Conservation (phyloP, 352 stramenopile species). For the Pythium sukuiense region DNA sequence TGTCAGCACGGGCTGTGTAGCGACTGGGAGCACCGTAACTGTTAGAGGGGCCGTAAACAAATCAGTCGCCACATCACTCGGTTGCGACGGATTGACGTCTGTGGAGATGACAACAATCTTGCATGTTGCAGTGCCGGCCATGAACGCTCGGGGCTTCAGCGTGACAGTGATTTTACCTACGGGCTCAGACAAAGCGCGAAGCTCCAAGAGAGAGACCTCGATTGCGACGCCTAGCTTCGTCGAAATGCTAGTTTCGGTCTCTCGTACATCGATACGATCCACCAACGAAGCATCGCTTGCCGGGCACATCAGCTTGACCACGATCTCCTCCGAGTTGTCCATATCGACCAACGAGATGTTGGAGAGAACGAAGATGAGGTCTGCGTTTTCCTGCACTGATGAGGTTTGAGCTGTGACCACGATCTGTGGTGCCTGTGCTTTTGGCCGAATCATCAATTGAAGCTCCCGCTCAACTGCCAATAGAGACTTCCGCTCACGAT, state of each 20-base stretch:
- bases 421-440: slow-evolving; percentile 16
- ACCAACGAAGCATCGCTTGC: not conserved
- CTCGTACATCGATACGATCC: slow-evolving; percentile 1
- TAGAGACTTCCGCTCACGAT: slow-evolving; percentile 25
- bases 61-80: slow-evolving; percentile 9
- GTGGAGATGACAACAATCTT: slow-evolving; percentile 1
- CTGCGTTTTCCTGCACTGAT: slow-evolving; percentile 15
- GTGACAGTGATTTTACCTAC: not conserved
- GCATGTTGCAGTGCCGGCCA: slow-evolving; percentile 10
- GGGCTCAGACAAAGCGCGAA: slow-evolving; percentile 1
- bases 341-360: slow-evolving; percentile 20
- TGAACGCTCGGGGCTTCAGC: slow-evolving; percentile 9
- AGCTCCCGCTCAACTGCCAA: slow-evolving; percentile 13
- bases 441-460: slow-evolving; percentile 13
- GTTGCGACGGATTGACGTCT: slow-evolving; percentile 10
- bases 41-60: not conserved
- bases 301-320: slow-evolving; percentile 7
- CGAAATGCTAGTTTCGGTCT: not conserved
- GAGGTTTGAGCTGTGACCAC: not conserved
- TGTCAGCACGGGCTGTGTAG: slow-evolving; percentile 15
- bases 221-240: not conserved
- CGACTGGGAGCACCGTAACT: slow-evolving; percentile 9
- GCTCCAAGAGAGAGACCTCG: slow-evolving; percentile 4
- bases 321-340: slow-evolving; percentile 13
- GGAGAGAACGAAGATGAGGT: slow-evolving; percentile 2